A percentile compares a stretch with the other conserved stretches of the same genome.
Conservation (phyloP, 352 stramenopile genomes). For the Plasmopara muralis region DNA sequence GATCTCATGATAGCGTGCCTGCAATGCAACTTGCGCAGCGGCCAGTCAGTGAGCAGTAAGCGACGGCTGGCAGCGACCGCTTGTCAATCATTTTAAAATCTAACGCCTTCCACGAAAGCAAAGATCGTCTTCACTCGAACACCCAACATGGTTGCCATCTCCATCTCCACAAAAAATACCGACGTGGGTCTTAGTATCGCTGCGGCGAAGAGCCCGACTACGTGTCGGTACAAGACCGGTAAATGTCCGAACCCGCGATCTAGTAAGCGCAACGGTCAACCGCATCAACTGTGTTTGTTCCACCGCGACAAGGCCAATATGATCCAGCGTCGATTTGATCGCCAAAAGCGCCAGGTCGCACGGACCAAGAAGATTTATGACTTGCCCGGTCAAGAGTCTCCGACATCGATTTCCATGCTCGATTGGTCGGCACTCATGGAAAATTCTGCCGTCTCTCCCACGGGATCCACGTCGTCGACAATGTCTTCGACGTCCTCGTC, state of each 20-base stretch:
- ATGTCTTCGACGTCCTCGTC: constrained; percentile 11
- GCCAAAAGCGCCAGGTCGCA: constrained; percentile 76
- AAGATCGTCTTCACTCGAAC: not conserved
- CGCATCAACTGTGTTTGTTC: constrained; percentile 80
- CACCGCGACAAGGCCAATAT: constrained; percentile 87
- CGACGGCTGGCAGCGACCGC: no score
- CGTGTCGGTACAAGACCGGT: constrained; percentile 84
- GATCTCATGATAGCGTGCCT: no score
- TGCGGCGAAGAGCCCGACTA: constrained; percentile 12
- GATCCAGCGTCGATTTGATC: constrained; percentile 86
- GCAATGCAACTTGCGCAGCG: no score
- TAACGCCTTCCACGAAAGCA: not conserved
- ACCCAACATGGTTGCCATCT: not conserved
- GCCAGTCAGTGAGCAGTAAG: no score
- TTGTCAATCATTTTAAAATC: not conserved
- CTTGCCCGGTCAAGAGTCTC: constrained; percentile 11
- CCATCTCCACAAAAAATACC: not conserved
- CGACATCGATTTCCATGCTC: constrained; percentile 26
- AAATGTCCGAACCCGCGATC: constrained; percentile 80
- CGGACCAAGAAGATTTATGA: constrained; percentile 37
- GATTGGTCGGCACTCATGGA: constrained; percentile 2
- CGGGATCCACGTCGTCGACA: constrained; percentile 14
- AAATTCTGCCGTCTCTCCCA: constrained; percentile 11
- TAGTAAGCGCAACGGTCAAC: constrained; percentile 80
- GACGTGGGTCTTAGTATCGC: not conserved